These are phyloP conservation scores for Bretschneidera sinensis DNA, from an alignment of 345 rosid species.

Conservation along the genomic window DNA sequence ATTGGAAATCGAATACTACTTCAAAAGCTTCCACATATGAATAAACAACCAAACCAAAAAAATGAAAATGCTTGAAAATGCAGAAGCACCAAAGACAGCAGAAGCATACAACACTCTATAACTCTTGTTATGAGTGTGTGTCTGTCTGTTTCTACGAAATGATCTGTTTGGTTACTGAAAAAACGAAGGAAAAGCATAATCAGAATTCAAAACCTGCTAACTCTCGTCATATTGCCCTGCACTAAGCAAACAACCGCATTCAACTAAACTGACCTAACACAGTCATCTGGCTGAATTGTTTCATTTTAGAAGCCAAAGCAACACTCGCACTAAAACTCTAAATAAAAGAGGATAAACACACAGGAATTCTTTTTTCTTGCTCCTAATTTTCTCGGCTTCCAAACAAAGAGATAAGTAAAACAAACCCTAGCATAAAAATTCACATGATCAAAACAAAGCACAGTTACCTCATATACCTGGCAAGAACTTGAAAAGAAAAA, in stretches of 20 bases:
- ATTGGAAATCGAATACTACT: too few species aligned
- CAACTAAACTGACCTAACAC: background rate
- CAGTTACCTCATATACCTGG: background rate
- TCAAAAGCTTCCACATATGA: too few species aligned
- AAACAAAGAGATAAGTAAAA: too few species aligned
- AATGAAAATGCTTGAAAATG: too few species aligned
- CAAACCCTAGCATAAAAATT: background rate
- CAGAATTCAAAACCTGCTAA: too few species aligned
- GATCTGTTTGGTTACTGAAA: too few species aligned
- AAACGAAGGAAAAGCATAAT: too few species aligned
- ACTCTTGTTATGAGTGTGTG: too few species aligned
- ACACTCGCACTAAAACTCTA: background rate
- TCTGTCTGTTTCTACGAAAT: too few species aligned
- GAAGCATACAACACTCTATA: too few species aligned
- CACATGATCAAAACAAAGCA: background rate
- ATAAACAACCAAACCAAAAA: too few species aligned
- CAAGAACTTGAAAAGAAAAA: background rate
- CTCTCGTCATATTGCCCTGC: background rate
- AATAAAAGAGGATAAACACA: background rate
- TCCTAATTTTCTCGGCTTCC: background rate
- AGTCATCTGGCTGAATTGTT: background rate
- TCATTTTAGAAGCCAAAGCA: background rate
- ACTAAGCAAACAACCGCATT: background rate
- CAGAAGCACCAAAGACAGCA: too few species aligned
- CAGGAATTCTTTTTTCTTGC: background rate